Evolutionary conservation across 2,329 filamentous ascomycete species (phyloP).

Genomic region (Claviceps quebecensis): DNA sequence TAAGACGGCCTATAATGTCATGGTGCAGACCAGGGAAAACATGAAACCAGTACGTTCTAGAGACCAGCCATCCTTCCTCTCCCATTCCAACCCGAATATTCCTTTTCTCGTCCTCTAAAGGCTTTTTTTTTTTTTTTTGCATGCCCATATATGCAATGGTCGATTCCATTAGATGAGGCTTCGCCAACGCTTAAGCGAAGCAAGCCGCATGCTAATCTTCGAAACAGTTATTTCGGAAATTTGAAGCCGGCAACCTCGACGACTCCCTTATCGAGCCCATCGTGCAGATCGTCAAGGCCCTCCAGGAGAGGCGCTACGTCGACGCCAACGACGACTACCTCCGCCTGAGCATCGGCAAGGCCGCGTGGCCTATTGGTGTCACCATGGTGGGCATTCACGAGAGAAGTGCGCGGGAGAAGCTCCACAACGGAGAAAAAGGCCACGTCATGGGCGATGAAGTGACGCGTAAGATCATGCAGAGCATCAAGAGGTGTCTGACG

Average conservation of each 20-base stretch:
- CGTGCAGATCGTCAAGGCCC: constrained; percentile 80
- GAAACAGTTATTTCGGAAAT: constrained; percentile 61
- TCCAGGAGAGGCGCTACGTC: constrained; percentile 83
- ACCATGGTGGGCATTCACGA: constrained; percentile 99
- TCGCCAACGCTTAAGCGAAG: neutral
- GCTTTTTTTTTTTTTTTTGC: too few species aligned
- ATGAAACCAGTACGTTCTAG: constrained; percentile 51
- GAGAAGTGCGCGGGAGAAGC: constrained; percentile 83
- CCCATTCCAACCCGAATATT: neutral
- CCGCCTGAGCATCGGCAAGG: constrained; percentile 84
- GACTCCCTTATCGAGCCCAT: constrained; percentile 68
- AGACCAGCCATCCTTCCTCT: neutral
- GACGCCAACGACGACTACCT: constrained; percentile 95
- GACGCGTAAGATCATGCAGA: constrained; percentile 91
- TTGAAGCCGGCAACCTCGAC: constrained; percentile 70
- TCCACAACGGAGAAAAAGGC: constrained; percentile 75
- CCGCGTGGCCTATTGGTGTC: constrained; percentile 96
- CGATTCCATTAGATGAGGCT: neutral
- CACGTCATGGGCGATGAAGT: constrained; percentile 96
- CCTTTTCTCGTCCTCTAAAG: too few species aligned
- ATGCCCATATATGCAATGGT: neutral
- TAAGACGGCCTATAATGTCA: constrained; percentile 67
- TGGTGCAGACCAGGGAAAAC: constrained; percentile 77
- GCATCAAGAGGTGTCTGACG: constrained; percentile 90
- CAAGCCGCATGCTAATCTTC: neutral